A percentile compares a stretch with the other conserved stretches of the same genome.
Conservation (phyloP, 441 rosid species). For the Populus hybrid region DNA sequence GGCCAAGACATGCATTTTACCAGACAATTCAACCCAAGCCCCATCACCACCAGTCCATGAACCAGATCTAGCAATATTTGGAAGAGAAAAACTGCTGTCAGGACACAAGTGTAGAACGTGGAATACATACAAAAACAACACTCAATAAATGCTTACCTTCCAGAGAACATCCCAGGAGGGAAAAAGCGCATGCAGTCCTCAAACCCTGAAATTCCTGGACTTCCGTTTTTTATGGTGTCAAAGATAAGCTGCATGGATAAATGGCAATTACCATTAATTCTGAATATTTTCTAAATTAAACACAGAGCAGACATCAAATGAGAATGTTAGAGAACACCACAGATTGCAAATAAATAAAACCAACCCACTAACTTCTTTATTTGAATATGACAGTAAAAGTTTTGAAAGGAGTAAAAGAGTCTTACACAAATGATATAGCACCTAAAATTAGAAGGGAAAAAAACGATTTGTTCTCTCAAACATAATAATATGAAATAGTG, state of each 20-base stretch:
- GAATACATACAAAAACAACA: conserved; percentile 12
- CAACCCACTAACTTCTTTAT: not conserved
- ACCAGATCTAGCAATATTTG: conserved; percentile 62
- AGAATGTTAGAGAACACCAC: not conserved
- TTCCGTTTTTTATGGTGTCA: conserved; percentile 72
- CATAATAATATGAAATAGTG: not conserved
- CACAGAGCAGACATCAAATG: conserved; percentile 10
- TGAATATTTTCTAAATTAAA: not conserved
- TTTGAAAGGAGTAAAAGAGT: not conserved
- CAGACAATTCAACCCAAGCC: conserved; percentile 96
- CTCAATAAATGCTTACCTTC: conserved; percentile 49
- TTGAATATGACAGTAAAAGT: not conserved
- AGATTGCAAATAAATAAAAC: not conserved
- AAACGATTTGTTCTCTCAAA: not conserved
- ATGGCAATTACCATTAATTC: not conserved
- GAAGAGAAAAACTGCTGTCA: conserved; percentile 13
- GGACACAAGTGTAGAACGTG: conserved; percentile 14
- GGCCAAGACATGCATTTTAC: conserved; percentile 97
- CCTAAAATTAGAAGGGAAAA: not conserved
- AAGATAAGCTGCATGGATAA: conserved; percentile 75
- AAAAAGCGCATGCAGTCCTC: conserved; percentile 83
- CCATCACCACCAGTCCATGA: conserved; percentile 95
- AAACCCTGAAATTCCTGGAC: conserved; percentile 82
- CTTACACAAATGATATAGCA: not conserved
- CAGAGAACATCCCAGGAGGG: conserved; percentile 95